Evolutionary conservation across 2,329 filamentous ascomycete genomes (phyloP).

Genomic region (Cladorrhinum sp.): DNA sequence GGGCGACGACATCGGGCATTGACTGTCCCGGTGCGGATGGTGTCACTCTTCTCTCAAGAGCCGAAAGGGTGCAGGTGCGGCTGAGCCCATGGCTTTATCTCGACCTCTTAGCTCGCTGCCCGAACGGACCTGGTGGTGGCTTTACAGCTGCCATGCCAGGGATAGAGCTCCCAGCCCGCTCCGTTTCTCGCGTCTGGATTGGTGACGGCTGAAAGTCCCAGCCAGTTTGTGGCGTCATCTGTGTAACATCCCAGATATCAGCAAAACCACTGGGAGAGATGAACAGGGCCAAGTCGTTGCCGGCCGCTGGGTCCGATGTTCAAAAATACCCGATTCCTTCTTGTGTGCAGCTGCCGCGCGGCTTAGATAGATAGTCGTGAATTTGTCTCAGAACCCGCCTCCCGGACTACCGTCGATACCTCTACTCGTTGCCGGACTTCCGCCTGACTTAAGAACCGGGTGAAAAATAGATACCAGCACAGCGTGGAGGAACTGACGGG

Average conservation of each 20-base stretch:
- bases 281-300: not conserved
- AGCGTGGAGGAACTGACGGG: not conserved
- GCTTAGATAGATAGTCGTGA: not conserved
- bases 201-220: slow-evolving; percentile 12
- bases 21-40: not conserved
- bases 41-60: slow-evolving; percentile 5
- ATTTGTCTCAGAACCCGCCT: not conserved
- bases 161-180: slow-evolving; percentile 4
- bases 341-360: not conserved
- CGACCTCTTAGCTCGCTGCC: slow-evolving; percentile 13
- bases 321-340: not conserved
- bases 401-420: not conserved
- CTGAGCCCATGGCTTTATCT: slow-evolving; percentile 22
- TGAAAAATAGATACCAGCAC: too few relatives aligned
- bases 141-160: slow-evolving; percentile 3
- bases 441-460: not conserved
- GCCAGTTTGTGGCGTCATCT: slow-evolving; percentile 3
- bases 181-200: slow-evolving; percentile 20
- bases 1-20: slow-evolving; percentile 11
- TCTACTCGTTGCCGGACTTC: not conserved
- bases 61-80: slow-evolving; percentile 26
- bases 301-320: not conserved
- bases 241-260: not conserved
- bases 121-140: slow-evolving; percentile 17
- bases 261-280: not conserved